A percentile compares a stretch with the other conserved stretches of the same genome.
Evolutionary conservation across 1,139 yeast species (phyloP).

Genomic region (Hemisphaericaspora xylanilytica): DNA sequence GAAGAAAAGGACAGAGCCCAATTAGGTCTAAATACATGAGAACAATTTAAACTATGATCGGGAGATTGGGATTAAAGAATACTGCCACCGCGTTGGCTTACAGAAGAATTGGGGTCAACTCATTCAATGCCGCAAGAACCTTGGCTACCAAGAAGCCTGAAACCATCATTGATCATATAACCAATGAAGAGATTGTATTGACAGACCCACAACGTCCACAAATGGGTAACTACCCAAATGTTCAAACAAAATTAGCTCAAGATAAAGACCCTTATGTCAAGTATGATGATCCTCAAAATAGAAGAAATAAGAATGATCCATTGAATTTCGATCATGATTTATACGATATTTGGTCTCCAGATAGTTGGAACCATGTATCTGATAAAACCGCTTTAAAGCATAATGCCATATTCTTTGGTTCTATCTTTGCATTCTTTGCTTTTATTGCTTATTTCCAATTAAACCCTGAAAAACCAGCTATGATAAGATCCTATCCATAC

Average conservation of each 20-base stretch:
- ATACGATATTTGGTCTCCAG: conserved; percentile 87
- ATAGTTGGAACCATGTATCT: conserved; percentile 59
- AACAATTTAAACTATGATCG: conserved; percentile 28
- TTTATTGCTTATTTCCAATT: conserved; percentile 54
- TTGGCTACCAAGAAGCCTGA: conserved; percentile 13
- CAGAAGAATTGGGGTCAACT: conserved; percentile 1
- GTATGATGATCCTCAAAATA: conserved; percentile 79
- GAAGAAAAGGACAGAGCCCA: conserved; percentile 6
- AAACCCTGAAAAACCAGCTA: conserved; percentile 75
- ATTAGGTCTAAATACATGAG: too few relatives aligned
- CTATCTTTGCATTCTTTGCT: conserved; percentile 54
- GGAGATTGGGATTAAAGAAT: conserved; percentile 27
- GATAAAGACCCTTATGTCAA: conserved; percentile 66
- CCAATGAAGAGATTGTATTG: conserved; percentile 41
- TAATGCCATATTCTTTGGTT: conserved; percentile 53
- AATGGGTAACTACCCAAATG: conserved; percentile 45
- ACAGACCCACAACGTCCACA: conserved; percentile 47
- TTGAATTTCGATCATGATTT: conserved; percentile 68
- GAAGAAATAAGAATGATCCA: conserved; percentile 77
- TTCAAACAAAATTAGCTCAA: conserved; percentile 52
- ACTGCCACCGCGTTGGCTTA: not conserved
- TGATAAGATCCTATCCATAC: conserved; percentile 72
- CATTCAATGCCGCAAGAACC: not conserved
- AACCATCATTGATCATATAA: conserved; percentile 42
- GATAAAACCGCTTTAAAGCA: conserved; percentile 61